A percentile compares a stretch with the other conserved stretches of the same genome.
Evolutionary conservation across 164 flowering plant species (phyloP).

Genomic region (Stephania japonica): DNA sequence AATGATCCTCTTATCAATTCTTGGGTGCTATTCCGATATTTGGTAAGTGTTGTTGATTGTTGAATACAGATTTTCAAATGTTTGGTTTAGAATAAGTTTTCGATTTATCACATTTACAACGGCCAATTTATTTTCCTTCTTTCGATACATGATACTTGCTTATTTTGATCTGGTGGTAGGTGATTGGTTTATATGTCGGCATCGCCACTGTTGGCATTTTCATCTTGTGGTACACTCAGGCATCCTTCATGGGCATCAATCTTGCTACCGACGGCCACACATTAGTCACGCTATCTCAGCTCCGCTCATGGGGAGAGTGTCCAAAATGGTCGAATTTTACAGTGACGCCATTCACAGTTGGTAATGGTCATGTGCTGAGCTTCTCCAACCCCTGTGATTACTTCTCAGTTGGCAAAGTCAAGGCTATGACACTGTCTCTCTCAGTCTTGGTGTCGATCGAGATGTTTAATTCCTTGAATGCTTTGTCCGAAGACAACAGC

Average conservation of each 20-base stretch:
- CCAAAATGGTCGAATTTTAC: conserved; percentile 69
- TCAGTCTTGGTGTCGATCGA: conserved; percentile 87
- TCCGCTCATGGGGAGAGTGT: conserved; percentile 75
- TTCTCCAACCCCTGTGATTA: conserved; percentile 83
- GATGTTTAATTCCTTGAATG: conserved; percentile 91
- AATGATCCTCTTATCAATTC: conserved; percentile 70
- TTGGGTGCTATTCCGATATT: conserved; percentile 80
- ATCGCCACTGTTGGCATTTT: conserved; percentile 86
- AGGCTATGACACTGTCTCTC: conserved; percentile 84
- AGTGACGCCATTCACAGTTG: conserved; percentile 48
- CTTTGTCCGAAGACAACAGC: conserved; percentile 85
- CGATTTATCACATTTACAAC: not conserved
- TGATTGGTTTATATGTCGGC: conserved; percentile 86
- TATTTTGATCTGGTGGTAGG: conserved; percentile 34
- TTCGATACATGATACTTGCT: not conserved
- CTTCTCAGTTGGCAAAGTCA: conserved; percentile 71
- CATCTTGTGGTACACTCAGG: conserved; percentile 76
- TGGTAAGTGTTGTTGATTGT: conserved; percentile 37
- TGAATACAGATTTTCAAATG: too few species aligned
- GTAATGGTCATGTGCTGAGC: conserved; percentile 37
- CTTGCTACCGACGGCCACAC: conserved; percentile 76
- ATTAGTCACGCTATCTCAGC: conserved; percentile 63
- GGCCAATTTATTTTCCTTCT: too few species aligned
- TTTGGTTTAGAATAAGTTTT: too few species aligned
- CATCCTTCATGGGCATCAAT: conserved; percentile 71